These are phyloP conservation scores for Jackrogersella minutella DNA, from an alignment of 495 filamentous ascomycete genomes.

Conservation along the genomic window DNA sequence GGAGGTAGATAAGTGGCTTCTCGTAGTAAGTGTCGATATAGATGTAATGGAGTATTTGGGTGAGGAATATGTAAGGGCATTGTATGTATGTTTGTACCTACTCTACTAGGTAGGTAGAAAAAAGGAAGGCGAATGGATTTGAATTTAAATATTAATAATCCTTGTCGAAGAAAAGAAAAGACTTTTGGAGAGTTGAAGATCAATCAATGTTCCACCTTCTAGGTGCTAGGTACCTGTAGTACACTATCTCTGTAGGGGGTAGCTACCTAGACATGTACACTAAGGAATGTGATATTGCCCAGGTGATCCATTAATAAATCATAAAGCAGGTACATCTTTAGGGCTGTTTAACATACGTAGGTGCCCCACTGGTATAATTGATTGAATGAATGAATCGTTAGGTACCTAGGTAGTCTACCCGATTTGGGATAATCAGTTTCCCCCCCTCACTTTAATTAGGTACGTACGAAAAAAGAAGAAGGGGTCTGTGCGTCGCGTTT, in stretches of 20 bases:
- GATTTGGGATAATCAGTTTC: conserved; percentile 11
- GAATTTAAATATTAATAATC: background rate
- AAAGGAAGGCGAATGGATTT: background rate
- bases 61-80: conserved; percentile 45
- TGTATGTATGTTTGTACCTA: background rate
- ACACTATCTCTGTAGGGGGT: too few species aligned
- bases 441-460: conserved; percentile 31
- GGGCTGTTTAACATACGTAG: background rate
- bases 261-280: too few species aligned
- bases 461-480: background rate
- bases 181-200: background rate
- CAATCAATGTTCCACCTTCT: background rate
- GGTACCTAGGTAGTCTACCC: conserved; percentile 9
- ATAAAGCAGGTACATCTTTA: too few species aligned
- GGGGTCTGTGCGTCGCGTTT: conserved; percentile 31
- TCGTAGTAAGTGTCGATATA: conserved; percentile 81
- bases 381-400: background rate
- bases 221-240: too few species aligned
- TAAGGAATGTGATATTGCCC: too few species aligned
- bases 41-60: conserved; percentile 61
- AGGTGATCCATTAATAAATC: too few species aligned
- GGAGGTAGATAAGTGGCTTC: conserved; percentile 84
- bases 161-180: background rate
- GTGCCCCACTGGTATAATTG: conserved; percentile 11
- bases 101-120: background rate